Evolutionary conservation across 164 flowering plant species (phyloP).

Genomic region (Vitis rotundifolia): DNA sequence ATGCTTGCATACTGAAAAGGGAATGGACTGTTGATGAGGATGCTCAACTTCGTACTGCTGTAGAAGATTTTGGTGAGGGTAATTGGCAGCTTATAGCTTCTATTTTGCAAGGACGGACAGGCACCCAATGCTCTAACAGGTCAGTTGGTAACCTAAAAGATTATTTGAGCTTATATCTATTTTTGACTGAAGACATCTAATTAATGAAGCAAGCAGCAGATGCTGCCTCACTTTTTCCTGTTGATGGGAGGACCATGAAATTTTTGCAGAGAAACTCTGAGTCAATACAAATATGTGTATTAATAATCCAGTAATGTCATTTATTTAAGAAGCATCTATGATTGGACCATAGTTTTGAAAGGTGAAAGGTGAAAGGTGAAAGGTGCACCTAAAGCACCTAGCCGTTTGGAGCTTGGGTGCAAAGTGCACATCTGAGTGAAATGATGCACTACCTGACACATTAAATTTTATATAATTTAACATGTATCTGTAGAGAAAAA

Average conservation of each 20-base stretch:
- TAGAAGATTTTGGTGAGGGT: conserved; percentile 68
- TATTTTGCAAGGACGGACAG: conserved; percentile 68
- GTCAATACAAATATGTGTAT: no score
- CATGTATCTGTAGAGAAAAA: background rate
- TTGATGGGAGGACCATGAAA: background rate
- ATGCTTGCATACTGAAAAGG: conserved; percentile 64
- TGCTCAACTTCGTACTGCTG: conserved; percentile 73
- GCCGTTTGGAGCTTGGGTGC: no score
- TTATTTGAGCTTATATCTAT: no score
- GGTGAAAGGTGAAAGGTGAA: no score
- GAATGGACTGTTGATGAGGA: conserved; percentile 93
- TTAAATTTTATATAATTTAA: background rate
- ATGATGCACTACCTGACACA: background rate
- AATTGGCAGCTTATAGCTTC: conserved; percentile 90
- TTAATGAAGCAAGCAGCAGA: background rate
- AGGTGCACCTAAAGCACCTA: no score
- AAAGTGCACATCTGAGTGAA: no score
- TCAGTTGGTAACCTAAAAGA: conserved; percentile 29
- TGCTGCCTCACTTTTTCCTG: background rate
- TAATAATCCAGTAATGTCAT: no score
- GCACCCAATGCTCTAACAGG: conserved; percentile 95
- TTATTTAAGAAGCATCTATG: no score
- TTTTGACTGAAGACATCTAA: background rate
- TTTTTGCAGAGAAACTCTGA: background rate
- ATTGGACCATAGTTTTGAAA: no score